Base-by-base conservation (phyloP, 345 rosid species). In the Barbarea vulgaris region DNA sequence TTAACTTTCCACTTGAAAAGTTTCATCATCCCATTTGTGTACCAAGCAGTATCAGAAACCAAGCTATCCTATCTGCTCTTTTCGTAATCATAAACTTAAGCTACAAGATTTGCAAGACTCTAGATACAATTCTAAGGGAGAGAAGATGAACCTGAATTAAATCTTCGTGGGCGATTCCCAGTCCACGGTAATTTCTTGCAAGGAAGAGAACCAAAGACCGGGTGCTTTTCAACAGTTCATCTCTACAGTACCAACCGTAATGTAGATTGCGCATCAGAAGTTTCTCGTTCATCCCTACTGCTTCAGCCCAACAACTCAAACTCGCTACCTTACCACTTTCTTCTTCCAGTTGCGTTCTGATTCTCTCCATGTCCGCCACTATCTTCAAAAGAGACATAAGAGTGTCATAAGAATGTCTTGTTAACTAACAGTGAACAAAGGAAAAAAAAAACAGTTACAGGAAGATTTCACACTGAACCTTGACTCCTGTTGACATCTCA, bases 201-300 rank as follows among this genome's bases (percentile, higher is more conserved):
- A 93, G 82, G 77, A 65, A 93, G 36, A 88, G 64, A 77, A 93
- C 93, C 60, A 90, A 77, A 39, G 90, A 77, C 73, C 83, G 85
- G 22, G 90, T 78, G 70, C 91, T 87, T 81, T 81, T 82, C 61
- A 93, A 55, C 57, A 93, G 83, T 82, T 86, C 91, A 58, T 90
- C 90, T 84, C 86, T 82, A 87, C 96, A 93, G 74, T 77, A 73
- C 95, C 95, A 86, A 78, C 96, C 98, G 67, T 78, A 88, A 69
- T 64, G 81, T 78, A 90, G 81, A 55, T 79, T 77, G 61, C 82
- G 85, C 50, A 79, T 85, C 72, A 93, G 87, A 71, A 55, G 82
- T 74, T 84, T 90, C 84, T 84, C 82, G 63, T 81, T 84, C 73
- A 87, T 79, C 57, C 85, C 90, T 51, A 91, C 90, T 75, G 96